A percentile compares a stretch with the other conserved stretches of the same genome.
Evolutionary conservation across 2,329 filamentous ascomycete genomes (phyloP).

Genomic region (Lasiodiplodia theobromae): DNA sequence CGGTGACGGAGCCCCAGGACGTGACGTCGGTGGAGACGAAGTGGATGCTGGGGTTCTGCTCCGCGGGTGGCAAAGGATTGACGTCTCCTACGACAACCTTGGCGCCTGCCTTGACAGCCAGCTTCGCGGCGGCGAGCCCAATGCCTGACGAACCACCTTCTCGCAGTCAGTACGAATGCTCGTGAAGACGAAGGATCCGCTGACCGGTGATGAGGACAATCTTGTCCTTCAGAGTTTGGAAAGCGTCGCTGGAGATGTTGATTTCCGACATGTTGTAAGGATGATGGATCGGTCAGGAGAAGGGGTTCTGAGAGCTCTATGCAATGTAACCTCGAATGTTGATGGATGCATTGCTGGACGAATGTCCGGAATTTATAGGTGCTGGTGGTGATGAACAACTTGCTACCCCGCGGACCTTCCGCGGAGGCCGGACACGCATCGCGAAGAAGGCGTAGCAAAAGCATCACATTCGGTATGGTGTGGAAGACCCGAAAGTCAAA

Average conservation of each 20-base stretch:
- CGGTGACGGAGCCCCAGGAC: conserved; percentile 58
- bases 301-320: background rate
- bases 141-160: conserved; percentile 67
- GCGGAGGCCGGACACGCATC: background rate
- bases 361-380: background rate
- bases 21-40: conserved; percentile 44
- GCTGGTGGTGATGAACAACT: background rate
- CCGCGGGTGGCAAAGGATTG: conserved; percentile 48
- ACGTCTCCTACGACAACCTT: conserved; percentile 66
- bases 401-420: background rate
- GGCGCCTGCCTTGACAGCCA: conserved; percentile 61
- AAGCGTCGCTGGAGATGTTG: conserved; percentile 53
- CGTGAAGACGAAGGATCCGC: conserved; percentile 13
- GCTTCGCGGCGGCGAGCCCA: conserved; percentile 62
- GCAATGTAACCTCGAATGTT: background rate
- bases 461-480: background rate
- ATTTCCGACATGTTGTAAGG: conserved; percentile 53
- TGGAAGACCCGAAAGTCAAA: background rate
- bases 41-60: conserved; percentile 35
- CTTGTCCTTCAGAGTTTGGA: conserved; percentile 56
- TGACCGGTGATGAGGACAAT: conserved; percentile 61
- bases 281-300: background rate
- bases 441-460: background rate
- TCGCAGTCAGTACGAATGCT: background rate
- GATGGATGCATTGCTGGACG: background rate